Base-by-base conservation (phyloP, 2,329 filamentous ascomycete genomes). In the Exserohilum turcica region DNA sequence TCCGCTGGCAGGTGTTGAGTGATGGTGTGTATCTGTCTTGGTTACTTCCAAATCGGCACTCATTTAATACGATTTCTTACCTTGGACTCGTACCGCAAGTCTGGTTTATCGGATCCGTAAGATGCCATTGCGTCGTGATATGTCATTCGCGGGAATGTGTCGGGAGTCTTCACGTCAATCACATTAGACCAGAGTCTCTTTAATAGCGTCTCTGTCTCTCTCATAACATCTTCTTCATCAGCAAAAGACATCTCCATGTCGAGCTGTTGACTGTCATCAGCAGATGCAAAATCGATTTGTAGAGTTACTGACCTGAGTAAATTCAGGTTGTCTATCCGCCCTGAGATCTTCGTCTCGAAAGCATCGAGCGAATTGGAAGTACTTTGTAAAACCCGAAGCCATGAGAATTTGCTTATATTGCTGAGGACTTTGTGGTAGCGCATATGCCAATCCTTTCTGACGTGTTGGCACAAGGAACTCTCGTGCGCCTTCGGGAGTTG, bases 321-420 rank as follows among this genome's bases (percentile, higher is more conserved):
- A 99, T 71, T 99, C 94, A 0, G 94, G 95, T 70, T 99, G 94
- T 35, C 94, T 83, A 73, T 99, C 95, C 1, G 93, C 90, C 16
- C 94, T 84, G 31, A 94, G 80, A 73, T 97, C 95, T 71, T 99
- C 94, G 68, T 99, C 95, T 12, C 94, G 87, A 75, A 97, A 99
- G 70, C 94, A 99, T 59, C 86, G 88, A 1, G 94, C 95, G 76
- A 97, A 91, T 67, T 99, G 94, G 74, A 88, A 95, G 72, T 99
- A 99, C 35, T 83, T 85, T 1, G 82, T 78, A 9, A 97, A 83
- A 0, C 93, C 93, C 56, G 90, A 89, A 0, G 92, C 90, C 92
- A 99, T 97, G 36, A 99, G 82, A 2, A 97, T 90, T 77, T 99
- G 94, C 77, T 99, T 99, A 72, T 97, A 99, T 74, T 99, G 94